Conservation (phyloP, 164 flowering plant genomes). For the Vitis cinerea region DNA sequence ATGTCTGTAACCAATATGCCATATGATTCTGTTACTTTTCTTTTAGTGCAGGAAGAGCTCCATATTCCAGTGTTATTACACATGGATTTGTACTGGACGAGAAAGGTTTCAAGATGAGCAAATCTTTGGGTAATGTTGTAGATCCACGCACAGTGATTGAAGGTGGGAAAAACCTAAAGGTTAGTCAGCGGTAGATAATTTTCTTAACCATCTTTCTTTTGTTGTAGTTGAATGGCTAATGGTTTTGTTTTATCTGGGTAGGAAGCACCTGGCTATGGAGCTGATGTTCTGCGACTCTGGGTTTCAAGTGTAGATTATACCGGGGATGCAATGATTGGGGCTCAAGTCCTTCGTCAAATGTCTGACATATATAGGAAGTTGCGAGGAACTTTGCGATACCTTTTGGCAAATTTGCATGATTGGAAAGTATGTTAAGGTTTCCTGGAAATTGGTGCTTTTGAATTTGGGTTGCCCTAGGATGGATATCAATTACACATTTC, state of each 20-base stretch:
- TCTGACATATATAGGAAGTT: conserved; percentile 93
- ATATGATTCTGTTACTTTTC: not conserved
- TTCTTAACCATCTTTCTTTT: conserved; percentile 1
- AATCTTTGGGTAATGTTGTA: conserved; percentile 96
- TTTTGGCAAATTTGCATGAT: conserved; percentile 88
- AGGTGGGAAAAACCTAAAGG: conserved; percentile 83
- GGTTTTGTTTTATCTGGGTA: conserved; percentile 30
- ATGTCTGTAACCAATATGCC: too few relatives aligned
- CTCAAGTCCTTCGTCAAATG: conserved; percentile 91
- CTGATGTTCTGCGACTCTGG: conserved; percentile 96
- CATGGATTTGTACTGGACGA: conserved; percentile 99
- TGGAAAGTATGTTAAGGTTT: conserved; percentile 63
- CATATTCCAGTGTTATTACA: conserved; percentile 79
- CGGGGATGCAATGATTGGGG: conserved; percentile 83
- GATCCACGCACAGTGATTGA: conserved; percentile 84
- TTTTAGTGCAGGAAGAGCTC: conserved; percentile 73
- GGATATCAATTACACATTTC: not conserved
- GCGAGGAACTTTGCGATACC: conserved; percentile 90
- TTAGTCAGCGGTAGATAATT: conserved; percentile 20
- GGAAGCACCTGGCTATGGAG: conserved; percentile 90
- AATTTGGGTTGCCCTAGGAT: not conserved
- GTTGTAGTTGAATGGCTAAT: not conserved
- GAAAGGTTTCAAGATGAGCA: conserved; percentile 96
- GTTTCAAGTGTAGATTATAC: conserved; percentile 99
- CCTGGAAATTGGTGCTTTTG: too few relatives aligned